These are phyloP conservation scores for Microstegium vimineum DNA, from an alignment of 176 grass and related monocot genomes.

Conservation along the genomic window DNA sequence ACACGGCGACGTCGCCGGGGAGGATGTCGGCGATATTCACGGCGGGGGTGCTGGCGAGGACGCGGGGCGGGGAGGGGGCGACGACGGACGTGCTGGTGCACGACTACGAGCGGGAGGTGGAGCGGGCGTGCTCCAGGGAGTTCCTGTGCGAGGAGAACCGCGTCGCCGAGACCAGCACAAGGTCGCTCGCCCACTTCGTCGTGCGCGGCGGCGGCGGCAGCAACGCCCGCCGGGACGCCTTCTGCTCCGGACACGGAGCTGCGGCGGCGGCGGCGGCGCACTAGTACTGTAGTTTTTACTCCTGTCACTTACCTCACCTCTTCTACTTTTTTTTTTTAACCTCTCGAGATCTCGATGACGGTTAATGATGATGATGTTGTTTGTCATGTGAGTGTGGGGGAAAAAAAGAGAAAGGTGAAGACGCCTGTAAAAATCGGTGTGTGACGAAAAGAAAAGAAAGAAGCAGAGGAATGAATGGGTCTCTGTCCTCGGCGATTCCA, in stretches of 20 bases:
- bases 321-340: not conserved
- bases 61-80: constrained; percentile 22
- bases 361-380: constrained; percentile 14
- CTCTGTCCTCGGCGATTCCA: not conserved
- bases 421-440: constrained; percentile 11
- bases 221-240: constrained; percentile 35
- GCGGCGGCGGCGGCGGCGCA: not conserved
- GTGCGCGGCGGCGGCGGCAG: constrained; percentile 41
- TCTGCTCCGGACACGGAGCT: constrained; percentile 32
- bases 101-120: constrained; percentile 85
- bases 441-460: not conserved
- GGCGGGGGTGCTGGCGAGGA: constrained; percentile 72
- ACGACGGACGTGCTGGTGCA: constrained; percentile 80
- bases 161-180: constrained; percentile 30
- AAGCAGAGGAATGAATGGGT: not conserved
- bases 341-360: not conserved
- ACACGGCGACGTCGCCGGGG: constrained; percentile 62
- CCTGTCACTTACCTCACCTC: too few relatives aligned
- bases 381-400: not conserved
- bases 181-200: constrained; percentile 71
- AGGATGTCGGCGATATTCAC: constrained; percentile 92
- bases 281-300: not conserved
- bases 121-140: constrained; percentile 67
- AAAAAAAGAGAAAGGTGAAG: not conserved
- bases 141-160: constrained; percentile 86